Base-by-base conservation (phyloP, 371 early-diverging fungal genomes). In the Thermomucor indicae-seudaticae region DNA sequence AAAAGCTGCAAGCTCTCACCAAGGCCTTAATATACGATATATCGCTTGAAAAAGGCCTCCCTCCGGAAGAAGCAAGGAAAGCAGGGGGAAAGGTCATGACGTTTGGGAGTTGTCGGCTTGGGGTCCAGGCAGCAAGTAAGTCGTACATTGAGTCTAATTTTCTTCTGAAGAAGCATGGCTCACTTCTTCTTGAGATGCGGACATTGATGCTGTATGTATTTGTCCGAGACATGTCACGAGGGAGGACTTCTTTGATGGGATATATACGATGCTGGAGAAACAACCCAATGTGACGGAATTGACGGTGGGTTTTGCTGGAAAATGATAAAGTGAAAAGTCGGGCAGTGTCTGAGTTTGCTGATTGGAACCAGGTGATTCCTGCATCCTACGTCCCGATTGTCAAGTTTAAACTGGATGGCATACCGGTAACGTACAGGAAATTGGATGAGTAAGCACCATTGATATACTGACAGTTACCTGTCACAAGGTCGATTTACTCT, bases 181-280 rank as follows among this genome's bases (percentile, higher is more conserved):
- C 7, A 14, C 46, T 37, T 28, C 22, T 31, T 6, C 24, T 8
- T 20, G 27, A 86, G 96, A 92, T 28, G 86, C 97, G 10, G 99
- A 99, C 90, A 98, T 99, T 52, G 99, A 99, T 84, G 96, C 98
- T 0, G 70, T 99, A 24, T 99, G 99, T 63, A 94, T 99, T 12
- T 95, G 90, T 11, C 99, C 99, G 1, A 85, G 82, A 43, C 93
- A 93, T 71, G 93, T 99, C 1, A 78, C 79, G 48, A 80, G 98
- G 49, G 96, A 94, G 20, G 95, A 99, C 64, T 99, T 99, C 61
- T 98, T 99, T 69, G 78, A 77, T 1, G 81, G 76, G 23, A 96
- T 99, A 89, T 84, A 85, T 47, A 91, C 91, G 4, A 79, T 91
- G 75, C 77, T 99, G 49, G 85, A 83, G 46, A 80, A 75, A 25